A percentile compares a stretch with the other conserved stretches of the same genome.
These are phyloP conservation scores for Ceriops tagal DNA, from an alignment of 345 rosid genomes.

Conservation along the genomic window DNA sequence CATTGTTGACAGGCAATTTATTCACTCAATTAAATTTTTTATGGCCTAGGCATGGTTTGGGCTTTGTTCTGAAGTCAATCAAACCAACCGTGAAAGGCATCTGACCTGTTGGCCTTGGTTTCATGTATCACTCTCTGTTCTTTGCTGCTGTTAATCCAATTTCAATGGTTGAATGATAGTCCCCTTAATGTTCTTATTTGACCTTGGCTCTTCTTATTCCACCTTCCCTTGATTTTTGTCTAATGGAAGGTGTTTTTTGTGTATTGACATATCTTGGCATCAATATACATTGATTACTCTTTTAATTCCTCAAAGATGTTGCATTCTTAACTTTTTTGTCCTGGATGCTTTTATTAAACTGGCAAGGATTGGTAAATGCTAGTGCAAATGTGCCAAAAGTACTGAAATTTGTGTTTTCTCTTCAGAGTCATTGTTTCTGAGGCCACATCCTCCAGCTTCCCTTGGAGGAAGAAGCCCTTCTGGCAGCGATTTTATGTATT, in stretches of 20 bases:
- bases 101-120: neutral
- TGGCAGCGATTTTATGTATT: constrained; percentile 49
- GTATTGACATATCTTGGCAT: no score
- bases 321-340: no score
- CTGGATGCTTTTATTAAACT: neutral
- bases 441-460: constrained; percentile 48
- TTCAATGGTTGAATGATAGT: neutral
- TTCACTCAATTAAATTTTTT: neutral
- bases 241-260: no score
- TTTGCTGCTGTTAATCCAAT: neutral
- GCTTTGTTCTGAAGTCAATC: neutral
- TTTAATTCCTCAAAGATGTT: no score
- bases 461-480: constrained; percentile 48
- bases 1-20: neutral
- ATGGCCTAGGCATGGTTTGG: neutral
- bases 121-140: constrained; percentile 7
- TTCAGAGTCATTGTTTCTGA: constrained; percentile 64
- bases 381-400: constrained; percentile 6
- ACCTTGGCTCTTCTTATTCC: neutral
- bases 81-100: constrained; percentile 1
- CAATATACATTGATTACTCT: no score
- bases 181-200: neutral
- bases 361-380: constrained; percentile 1
- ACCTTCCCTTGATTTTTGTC: neutral
- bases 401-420: constrained; percentile 14